Evolutionary conservation across 768 basidiomycete species (phyloP).

Genomic region (Suillus lakei): DNA sequence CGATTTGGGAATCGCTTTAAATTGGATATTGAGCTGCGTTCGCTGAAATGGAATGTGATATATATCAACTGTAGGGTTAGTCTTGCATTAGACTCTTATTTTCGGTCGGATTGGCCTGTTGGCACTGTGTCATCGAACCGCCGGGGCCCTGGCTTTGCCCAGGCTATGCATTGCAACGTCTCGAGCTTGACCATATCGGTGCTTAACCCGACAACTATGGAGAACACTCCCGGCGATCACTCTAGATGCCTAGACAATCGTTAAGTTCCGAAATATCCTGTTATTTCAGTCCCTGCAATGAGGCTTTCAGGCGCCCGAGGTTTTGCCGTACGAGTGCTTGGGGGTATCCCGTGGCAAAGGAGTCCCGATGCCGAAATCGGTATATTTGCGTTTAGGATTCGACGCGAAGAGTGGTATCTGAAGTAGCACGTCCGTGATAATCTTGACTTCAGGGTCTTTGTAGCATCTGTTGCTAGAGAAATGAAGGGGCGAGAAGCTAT

Average conservation of each 20-base stretch:
- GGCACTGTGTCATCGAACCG: slow-evolving; percentile 4
- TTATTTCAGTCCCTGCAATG: neutral
- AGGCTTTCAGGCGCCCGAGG: neutral
- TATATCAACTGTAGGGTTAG: neutral
- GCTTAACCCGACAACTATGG: neutral
- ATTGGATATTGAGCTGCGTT: neutral
- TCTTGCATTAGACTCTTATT: neutral
- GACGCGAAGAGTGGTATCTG: neutral
- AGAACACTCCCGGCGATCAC: neutral
- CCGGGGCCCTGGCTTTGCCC: neutral
- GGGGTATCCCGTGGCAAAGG: slow-evolving; percentile 3
- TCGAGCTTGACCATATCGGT: slow-evolving; percentile 4
- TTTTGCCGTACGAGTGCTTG: neutral
- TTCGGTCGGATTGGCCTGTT: neutral
- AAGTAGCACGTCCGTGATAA: neutral
- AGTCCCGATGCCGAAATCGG: neutral
- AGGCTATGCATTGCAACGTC: slow-evolving; percentile 2
- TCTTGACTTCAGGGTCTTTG: neutral
- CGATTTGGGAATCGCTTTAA: neutral
- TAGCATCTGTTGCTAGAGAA: neutral
- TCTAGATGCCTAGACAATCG: neutral
- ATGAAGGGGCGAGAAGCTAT: neutral
- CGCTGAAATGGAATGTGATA: neutral
- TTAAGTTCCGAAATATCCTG: slow-evolving; percentile 1
- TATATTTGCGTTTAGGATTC: neutral